Conservation (phyloP, 495 filamentous ascomycete species). For the Astrothelium subdiscretum region DNA sequence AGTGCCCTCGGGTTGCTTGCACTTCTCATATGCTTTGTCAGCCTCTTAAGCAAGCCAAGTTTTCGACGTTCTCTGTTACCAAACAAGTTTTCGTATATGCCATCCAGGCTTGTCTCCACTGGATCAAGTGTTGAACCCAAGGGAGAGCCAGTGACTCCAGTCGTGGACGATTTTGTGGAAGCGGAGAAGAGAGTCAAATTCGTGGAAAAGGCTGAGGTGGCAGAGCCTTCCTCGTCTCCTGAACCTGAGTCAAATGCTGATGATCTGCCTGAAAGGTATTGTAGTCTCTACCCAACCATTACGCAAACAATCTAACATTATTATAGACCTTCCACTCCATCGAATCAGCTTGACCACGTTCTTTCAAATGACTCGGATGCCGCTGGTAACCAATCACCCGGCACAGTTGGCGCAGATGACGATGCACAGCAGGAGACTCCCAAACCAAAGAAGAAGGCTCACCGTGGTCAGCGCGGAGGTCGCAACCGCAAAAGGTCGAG, state of each 20-base stretch:
- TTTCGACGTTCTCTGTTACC: neutral
- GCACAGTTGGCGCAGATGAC: slow-evolving; percentile 18
- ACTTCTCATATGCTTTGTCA: neutral
- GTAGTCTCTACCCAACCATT: neutral
- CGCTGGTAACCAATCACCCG: neutral
- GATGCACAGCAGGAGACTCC: slow-evolving; percentile 26
- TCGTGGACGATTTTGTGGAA: neutral
- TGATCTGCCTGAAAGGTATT: neutral
- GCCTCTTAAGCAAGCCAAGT: neutral
- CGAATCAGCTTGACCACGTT: neutral
- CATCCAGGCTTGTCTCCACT: neutral
- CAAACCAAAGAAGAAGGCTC: slow-evolving; percentile 63
- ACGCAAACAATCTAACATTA: neutral
- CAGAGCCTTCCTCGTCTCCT: neutral
- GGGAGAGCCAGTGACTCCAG: neutral
- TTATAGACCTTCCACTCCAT: neutral
- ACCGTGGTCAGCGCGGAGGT: slow-evolving; percentile 74
- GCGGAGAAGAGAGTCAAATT: neutral
- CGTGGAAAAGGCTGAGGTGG: neutral
- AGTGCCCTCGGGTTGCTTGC: neutral
- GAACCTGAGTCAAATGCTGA: neutral
- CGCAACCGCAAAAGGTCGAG: slow-evolving; percentile 53
- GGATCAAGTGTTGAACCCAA: neutral
- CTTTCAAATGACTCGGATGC: neutral
- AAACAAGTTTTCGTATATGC: neutral